Base-by-base conservation (phyloP, 495 filamentous ascomycete species). In the Penicillium robsamsonii region DNA sequence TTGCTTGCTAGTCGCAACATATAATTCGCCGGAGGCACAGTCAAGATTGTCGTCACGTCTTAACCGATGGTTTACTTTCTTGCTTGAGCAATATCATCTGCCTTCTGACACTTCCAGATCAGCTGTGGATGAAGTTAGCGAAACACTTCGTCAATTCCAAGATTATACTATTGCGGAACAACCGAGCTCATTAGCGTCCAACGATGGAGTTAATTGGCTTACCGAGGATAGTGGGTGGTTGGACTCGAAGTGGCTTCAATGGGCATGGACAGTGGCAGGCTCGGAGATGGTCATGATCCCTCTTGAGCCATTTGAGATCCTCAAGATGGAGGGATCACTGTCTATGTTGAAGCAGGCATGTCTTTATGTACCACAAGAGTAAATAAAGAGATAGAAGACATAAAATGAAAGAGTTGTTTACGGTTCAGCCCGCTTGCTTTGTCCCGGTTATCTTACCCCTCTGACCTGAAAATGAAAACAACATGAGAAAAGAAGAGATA, bases 331-430 rank as follows among this genome's bases (percentile, higher is more conserved):
- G 5, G 70, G 59, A 17, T 54, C 61, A 24, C 54, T 65, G 33
- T 63, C 59, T 61, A 54, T 77, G 58, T 57, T 62, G 24, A 77
- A 70, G 40, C 66, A 65, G 50, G 64, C 65, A n/a, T 71, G 67
- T 42, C 51, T 79, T 46, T 79, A 79, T 69, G 68, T 79, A 35
- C 72, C 75, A 5, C 64, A 71, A 31, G 62, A 68, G 47, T 62
- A 53, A 38, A 46, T n/a, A 37, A 31, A 48, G 31, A 55, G 5
- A 8, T 40, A 30, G n/a, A 24, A 31, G 38, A 20, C 42, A 49
- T 37, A 25, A 22, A 31, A 40, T 44, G 18, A 50, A 30, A 8
- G 27, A 51, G 9, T 29, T 9, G 4, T 40, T 10, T 7, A 25
- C 17, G 25, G 13, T 27, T 15, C 13, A 27, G 5, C 6, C 6